Conservation (phyloP, 108 stramenopile species). For the Fragilariopsis cylindrus region DNA sequence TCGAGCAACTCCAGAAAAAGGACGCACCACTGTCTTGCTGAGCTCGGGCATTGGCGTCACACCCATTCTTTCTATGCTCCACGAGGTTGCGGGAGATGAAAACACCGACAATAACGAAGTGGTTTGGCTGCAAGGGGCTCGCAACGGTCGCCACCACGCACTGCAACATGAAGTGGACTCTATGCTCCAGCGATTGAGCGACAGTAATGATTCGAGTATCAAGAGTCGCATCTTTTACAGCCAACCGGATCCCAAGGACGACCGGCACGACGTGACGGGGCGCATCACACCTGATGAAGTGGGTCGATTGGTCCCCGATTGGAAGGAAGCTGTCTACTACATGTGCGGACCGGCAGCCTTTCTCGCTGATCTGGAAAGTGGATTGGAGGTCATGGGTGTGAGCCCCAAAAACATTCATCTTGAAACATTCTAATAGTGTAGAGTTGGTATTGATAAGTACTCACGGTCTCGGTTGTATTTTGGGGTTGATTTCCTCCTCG, state of each 20-base stretch:
- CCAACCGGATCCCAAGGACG: background rate
- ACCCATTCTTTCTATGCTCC: constrained; percentile 39
- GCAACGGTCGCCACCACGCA: too few relatives aligned
- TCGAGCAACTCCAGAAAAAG: background rate
- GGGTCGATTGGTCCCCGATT: background rate
- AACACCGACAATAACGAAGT: constrained; percentile 13
- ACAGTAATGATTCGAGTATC: too few relatives aligned
- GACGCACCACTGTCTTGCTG: constrained; percentile 11
- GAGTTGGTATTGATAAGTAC: background rate
- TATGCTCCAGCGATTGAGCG: background rate
- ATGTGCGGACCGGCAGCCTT: constrained; percentile 20
- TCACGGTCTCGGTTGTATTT: constrained; percentile 22
- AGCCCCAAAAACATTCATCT: constrained; percentile 10
- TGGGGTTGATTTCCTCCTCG: constrained; percentile 37
- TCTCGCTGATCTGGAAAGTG: constrained; percentile 18
- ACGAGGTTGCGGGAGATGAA: constrained; percentile 2
- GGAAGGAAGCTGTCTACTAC: constrained; percentile 14
- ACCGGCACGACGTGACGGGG: background rate
- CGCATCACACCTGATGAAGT: background rate
- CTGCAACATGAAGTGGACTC: too few relatives aligned
- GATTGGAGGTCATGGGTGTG: constrained; percentile 15
- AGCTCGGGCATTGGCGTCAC: constrained; percentile 44
- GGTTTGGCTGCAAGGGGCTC: background rate
- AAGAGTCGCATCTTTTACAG: constrained; percentile 10
- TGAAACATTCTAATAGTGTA: constrained; percentile 20